These are phyloP conservation scores for Pythium volutum DNA, from an alignment of 352 stramenopile genomes.

Conservation along the genomic window DNA sequence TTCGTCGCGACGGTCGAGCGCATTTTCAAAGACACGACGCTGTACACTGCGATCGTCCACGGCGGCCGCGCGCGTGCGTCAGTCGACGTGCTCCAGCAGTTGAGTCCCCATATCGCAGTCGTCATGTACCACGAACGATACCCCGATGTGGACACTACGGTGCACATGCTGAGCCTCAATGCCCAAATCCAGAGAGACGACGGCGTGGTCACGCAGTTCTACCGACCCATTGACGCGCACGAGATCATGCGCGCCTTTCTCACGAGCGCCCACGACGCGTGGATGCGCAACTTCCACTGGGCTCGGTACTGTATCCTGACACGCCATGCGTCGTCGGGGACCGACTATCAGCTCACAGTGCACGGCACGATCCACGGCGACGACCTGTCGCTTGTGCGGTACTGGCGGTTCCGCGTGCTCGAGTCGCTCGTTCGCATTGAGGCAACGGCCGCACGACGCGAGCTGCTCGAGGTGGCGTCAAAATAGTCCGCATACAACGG, in stretches of 20 bases:
- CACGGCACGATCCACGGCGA: not conserved
- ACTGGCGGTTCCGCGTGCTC: constrained; percentile 8
- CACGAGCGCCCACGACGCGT: not conserved
- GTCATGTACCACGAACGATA: constrained; percentile 5
- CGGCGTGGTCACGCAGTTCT: not conserved
- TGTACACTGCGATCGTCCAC: not conserved
- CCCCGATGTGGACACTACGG: not conserved
- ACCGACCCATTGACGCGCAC: not conserved
- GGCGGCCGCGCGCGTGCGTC: not conserved
- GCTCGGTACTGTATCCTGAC: not conserved
- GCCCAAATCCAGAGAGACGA: not conserved
- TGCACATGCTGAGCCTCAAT: constrained; percentile 3
- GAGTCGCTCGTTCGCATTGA: constrained; percentile 2
- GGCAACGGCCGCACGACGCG: not conserved
- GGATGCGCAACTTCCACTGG: constrained; percentile 5
- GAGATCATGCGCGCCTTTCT: not conserved
- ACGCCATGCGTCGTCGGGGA: not conserved
- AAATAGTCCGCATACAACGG: no score
- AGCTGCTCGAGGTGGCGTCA: not conserved
- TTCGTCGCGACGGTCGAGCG: not conserved
- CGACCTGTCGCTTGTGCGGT: not conserved
- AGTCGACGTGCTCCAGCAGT: constrained; percentile 2
- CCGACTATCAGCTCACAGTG: not conserved
- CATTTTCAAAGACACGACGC: not conserved
- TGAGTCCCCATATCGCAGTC: not conserved